Evolutionary conservation across 148 eudicot genomes (phyloP).

Genomic region (Vaccinium corymbosum): DNA sequence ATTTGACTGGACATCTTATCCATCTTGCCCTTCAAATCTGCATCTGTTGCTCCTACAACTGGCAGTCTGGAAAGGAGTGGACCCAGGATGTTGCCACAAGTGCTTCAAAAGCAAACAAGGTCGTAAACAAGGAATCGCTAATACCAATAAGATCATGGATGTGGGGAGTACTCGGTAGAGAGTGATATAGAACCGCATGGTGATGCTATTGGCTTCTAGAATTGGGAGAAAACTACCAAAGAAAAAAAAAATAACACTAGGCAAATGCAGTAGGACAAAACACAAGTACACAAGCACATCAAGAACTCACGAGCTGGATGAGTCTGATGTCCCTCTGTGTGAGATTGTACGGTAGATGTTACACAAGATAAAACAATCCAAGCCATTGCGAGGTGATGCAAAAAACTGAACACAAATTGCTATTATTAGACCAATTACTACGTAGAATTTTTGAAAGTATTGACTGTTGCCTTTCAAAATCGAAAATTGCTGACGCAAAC

Average conservation of each 20-base stretch:
- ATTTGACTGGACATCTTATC: conserved; percentile 35
- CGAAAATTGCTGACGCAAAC: not conserved
- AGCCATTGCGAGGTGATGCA: not conserved
- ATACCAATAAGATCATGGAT: conserved; percentile 4
- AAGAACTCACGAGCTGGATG: not conserved
- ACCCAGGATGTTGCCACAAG: conserved; percentile 34
- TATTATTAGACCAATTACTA: not conserved
- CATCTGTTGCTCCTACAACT: conserved; percentile 25
- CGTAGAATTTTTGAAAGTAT: not conserved
- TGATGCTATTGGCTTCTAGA: not conserved
- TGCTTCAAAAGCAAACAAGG: conserved; percentile 20
- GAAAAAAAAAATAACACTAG: not conserved
- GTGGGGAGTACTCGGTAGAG: not conserved
- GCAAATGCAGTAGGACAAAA: conserved; percentile 1
- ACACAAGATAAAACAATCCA: not conserved
- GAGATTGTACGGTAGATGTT: not conserved
- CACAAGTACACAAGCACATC: not conserved
- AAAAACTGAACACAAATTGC: not conserved
- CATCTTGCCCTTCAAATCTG: conserved; percentile 25
- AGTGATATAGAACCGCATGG: not conserved
- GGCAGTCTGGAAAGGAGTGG: conserved; percentile 35
- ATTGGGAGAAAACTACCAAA: not conserved
- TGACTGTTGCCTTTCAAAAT: not conserved
- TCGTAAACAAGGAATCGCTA: not conserved
- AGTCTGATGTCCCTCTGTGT: not conserved